Conservation (phyloP, 2,329 filamentous ascomycete genomes). For the Penicillium aurantiogriseum region DNA sequence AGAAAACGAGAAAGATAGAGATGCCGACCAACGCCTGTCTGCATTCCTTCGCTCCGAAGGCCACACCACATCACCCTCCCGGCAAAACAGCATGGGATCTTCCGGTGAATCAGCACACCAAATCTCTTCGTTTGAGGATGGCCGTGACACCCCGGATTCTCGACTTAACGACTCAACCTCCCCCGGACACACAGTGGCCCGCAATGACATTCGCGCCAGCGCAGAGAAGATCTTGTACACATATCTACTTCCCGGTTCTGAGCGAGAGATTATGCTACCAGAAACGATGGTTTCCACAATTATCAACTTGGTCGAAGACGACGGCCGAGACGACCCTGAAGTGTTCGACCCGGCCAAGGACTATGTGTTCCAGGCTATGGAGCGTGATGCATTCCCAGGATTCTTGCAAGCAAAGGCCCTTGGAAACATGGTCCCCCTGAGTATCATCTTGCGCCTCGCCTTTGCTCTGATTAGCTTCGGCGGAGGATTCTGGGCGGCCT, state of each 20-base stretch:
- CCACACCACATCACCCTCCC: conserved; percentile 50
- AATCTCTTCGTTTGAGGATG: conserved; percentile 46
- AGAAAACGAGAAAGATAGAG: conserved; percentile 66
- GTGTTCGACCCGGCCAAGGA: conserved; percentile 97
- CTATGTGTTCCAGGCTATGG: conserved; percentile 99
- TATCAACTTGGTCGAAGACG: conserved; percentile 82
- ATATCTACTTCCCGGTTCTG: conserved; percentile 88
- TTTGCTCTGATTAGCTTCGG: conserved; percentile 84
- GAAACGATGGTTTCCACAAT: conserved; percentile 83
- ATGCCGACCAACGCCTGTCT: conserved; percentile 85
- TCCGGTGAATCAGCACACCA: conserved; percentile 34
- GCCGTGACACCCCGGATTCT: conserved; percentile 58
- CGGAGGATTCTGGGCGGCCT: conserved; percentile 89
- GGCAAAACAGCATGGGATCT: conserved; percentile 54
- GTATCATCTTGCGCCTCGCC: conserved; percentile 80
- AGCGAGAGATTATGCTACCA: conserved; percentile 92
- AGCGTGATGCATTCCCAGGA: conserved; percentile 96
- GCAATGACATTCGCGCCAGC: conserved; percentile 85
- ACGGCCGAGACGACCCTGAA: conserved; percentile 90
- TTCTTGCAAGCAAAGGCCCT: conserved; percentile 93
- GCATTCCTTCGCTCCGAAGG: conserved; percentile 72
- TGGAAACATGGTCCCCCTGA: conserved; percentile 90
- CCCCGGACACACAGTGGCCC: conserved; percentile 76
- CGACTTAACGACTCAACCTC: conserved; percentile 73
- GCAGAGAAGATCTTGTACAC: conserved; percentile 99